Base-by-base conservation (phyloP, 768 basidiomycete genomes). In the Myochromella boudieri region DNA sequence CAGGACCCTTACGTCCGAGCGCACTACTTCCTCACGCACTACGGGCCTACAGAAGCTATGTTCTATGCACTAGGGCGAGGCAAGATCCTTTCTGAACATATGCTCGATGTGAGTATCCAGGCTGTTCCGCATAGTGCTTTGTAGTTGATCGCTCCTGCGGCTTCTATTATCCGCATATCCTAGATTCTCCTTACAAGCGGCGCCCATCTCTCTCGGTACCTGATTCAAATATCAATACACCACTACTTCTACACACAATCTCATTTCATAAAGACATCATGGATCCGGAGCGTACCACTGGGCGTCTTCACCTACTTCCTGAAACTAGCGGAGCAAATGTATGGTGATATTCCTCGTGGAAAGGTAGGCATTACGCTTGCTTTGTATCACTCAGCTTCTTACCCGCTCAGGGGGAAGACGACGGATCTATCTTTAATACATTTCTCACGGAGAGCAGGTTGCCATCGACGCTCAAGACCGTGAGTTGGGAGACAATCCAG, bases 21-120 rank as follows among this genome's bases (percentile, higher is more conserved):
- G 7, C 79, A 78, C 59, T 91, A 90, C 66, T 90, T 91, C 64
- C 77, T 91, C 55, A 67, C 73, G 54, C 84, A 87, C 55, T 81
- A 87, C 66, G 88, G 88, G 20, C 71, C 69, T 39, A 75, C 78
- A 41, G 78, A 88, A 57, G 87, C 87, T 41, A 66, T 89, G 57
- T 91, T 80, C 61, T 78, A 80, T 70, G 87, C 87, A n/a, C 66
- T 91, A 51, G 82, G 84, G 15, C 74, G 85, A 48, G 86, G 86
- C 15, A 84, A 75, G 62, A 67, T 87, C 29, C 60, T 89, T 38
- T 81, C 69, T 32, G 77, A 81, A 49, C 71, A 74, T 37, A 84
- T 87, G 51, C 78, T 88, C 60, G 81, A 89, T 71, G 85, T 87
- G 61, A 59, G 83, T 71, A 56, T 68, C 61, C 50, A 44, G 45